Evolutionary conservation across 768 basidiomycete genomes (phyloP).

Genomic region (Hortiboletus campestris): DNA sequence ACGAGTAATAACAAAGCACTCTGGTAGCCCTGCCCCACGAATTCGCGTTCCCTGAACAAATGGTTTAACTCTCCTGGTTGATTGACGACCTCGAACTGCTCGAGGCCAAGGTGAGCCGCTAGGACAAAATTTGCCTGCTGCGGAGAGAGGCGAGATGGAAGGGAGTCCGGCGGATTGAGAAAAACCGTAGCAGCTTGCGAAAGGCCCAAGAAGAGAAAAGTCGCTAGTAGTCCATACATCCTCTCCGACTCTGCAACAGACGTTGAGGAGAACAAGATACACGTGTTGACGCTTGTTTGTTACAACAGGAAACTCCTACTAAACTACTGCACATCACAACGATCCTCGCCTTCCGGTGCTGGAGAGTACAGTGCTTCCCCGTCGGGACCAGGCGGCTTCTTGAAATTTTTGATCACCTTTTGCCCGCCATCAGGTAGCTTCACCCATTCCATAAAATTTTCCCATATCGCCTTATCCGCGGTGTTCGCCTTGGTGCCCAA

Average conservation of each 20-base stretch:
- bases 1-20: constrained; percentile 55
- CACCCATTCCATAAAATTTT: constrained; percentile 47
- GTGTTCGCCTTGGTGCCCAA: constrained; percentile 31
- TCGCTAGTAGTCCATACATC: constrained; percentile 24
- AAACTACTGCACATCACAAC: not conserved
- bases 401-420: constrained; percentile 39
- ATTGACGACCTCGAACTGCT: constrained; percentile 55
- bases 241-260: not conserved
- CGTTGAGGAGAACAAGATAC: not conserved
- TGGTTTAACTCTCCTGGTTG: constrained; percentile 23
- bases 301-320: not conserved
- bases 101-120: constrained; percentile 70
- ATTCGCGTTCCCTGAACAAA: constrained; percentile 37
- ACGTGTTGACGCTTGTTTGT: constrained; percentile 25
- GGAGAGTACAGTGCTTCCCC: constrained; percentile 33
- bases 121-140: constrained; percentile 59
- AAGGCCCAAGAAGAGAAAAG: constrained; percentile 33
- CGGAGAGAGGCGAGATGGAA: constrained; percentile 43
- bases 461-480: constrained; percentile 30
- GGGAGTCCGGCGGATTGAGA: constrained; percentile 46
- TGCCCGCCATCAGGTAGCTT: constrained; percentile 41
- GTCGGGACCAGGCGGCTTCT: constrained; percentile 21
- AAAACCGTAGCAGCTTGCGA: constrained; percentile 58
- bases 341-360: constrained; percentile 21
- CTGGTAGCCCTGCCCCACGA: constrained; percentile 56